Conservation (phyloP, 805 yeast species). For the Ogataea degrootiae region DNA sequence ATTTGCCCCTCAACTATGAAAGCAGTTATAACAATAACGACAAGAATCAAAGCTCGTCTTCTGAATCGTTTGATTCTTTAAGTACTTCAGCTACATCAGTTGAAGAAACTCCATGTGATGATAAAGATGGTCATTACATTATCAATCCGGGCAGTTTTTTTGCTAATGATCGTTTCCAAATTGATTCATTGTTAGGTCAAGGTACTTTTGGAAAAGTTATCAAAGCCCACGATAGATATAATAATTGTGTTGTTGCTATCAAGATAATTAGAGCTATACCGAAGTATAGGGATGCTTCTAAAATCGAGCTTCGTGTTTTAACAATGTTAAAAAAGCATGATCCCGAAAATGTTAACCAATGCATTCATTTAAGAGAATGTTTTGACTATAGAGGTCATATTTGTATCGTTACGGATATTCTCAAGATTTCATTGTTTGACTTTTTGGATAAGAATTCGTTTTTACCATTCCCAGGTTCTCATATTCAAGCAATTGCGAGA, state of each 20-base stretch:
- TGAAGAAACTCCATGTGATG: conserved; percentile 43
- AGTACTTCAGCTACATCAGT: conserved; percentile 18
- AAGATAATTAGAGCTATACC: conserved; percentile 90
- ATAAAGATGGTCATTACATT: conserved; percentile 71
- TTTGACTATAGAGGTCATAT: conserved; percentile 92
- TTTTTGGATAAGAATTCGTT: conserved; percentile 80
- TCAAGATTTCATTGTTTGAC: conserved; percentile 83
- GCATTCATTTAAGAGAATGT: conserved; percentile 83
- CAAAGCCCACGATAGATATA: conserved; percentile 66
- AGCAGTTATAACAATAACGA: not conserved
- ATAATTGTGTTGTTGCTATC: conserved; percentile 70
- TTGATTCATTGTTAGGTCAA: conserved; percentile 71
- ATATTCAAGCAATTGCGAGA: conserved; percentile 81
- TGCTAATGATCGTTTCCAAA: conserved; percentile 68
- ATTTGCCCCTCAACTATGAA: conserved; percentile 4
- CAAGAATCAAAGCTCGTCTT: conserved; percentile 10
- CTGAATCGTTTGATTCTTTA: conserved; percentile 17
- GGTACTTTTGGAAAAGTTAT: conserved; percentile 93
- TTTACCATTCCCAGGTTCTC: conserved; percentile 90
- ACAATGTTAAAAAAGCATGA: conserved; percentile 71
- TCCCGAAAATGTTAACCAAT: conserved; percentile 60
- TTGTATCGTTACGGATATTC: conserved; percentile 85
- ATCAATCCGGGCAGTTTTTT: conserved; percentile 54
- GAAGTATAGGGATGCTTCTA: conserved; percentile 92
- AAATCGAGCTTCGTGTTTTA: conserved; percentile 82